A percentile compares a stretch with the other conserved stretches of the same genome.
These are phyloP conservation scores for Fusarium sp. DNA, from an alignment of 2,329 filamentous ascomycete genomes.

Conservation along the genomic window DNA sequence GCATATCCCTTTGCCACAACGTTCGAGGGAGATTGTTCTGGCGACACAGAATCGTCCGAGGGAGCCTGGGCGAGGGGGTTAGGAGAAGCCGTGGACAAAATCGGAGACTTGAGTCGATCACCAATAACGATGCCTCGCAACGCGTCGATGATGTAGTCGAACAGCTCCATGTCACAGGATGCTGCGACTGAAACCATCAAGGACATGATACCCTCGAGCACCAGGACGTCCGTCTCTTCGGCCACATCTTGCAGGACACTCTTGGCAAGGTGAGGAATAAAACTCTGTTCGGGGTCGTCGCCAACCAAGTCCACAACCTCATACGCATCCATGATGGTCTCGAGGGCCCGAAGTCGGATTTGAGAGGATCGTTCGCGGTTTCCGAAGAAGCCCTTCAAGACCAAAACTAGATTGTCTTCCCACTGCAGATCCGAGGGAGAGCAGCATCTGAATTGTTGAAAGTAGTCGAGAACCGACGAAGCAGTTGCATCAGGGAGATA, in stretches of 20 bases:
- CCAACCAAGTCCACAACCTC: constrained; percentile 69
- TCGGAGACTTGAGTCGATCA: constrained; percentile 60
- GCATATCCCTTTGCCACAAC: constrained; percentile 79
- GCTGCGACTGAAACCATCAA: constrained; percentile 74
- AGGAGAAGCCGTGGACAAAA: constrained; percentile 45
- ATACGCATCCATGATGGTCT: constrained; percentile 69
- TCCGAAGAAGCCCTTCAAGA: constrained; percentile 73
- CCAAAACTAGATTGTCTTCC: constrained; percentile 71
- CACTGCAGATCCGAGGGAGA: constrained; percentile 78
- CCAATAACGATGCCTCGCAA: constrained; percentile 63
- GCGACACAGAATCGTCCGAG: constrained; percentile 36
- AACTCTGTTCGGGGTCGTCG: constrained; percentile 68
- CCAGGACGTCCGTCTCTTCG: constrained; percentile 71
- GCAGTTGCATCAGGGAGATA: constrained; percentile 74
- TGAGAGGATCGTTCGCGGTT: constrained; percentile 70
- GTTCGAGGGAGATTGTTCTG: constrained; percentile 70
- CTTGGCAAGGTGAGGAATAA: constrained; percentile 69
- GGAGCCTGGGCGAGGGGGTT: constrained; percentile 37
- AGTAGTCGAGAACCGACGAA: constrained; percentile 74
- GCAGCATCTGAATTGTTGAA: constrained; percentile 76
- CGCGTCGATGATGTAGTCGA: constrained; percentile 67
- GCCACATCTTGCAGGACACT: constrained; percentile 71
- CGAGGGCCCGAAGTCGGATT: constrained; percentile 72
- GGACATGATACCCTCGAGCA: constrained; percentile 74
- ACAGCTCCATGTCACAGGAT: constrained; percentile 69